Evolutionary conservation across 768 basidiomycete genomes (phyloP).

Genomic region (Dacryopinax spathularia): DNA sequence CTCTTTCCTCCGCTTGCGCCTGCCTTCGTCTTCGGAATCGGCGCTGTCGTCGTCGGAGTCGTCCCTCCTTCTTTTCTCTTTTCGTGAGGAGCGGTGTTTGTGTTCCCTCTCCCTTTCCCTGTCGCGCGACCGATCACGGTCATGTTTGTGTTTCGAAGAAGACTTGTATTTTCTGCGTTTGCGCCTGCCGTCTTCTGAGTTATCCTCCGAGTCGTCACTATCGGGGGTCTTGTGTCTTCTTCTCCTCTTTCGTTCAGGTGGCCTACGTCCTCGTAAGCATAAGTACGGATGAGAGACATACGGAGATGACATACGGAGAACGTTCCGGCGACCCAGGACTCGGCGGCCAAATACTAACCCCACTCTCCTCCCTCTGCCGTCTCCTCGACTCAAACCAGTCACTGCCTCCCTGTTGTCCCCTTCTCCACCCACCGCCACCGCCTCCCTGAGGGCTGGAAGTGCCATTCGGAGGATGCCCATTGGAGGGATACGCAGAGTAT

Average conservation of each 20-base stretch:
- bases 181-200: too few relatives aligned
- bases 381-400: constrained; percentile 9
- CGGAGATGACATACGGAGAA: neutral
- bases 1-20: constrained; percentile 21
- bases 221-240: constrained; percentile 16
- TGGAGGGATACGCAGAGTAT: neutral
- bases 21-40: constrained; percentile 25
- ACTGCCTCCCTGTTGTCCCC: neutral
- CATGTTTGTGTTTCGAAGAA: constrained; percentile 3
- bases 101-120: constrained; percentile 9
- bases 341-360: constrained; percentile 16
- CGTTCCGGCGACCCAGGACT: constrained; percentile 14
- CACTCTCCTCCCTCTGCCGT: constrained; percentile 12
- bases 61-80: constrained; percentile 26
- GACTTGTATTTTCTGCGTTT: constrained; percentile 11
- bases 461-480: too few relatives aligned
- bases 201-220: too few relatives aligned
- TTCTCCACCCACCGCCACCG: neutral
- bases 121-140: constrained; percentile 16
- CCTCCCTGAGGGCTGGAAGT: neutral
- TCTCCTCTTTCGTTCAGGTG: constrained; percentile 18
- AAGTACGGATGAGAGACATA: too few relatives aligned
- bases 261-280: constrained; percentile 1
- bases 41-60: constrained; percentile 25
- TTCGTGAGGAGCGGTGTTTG: constrained; percentile 18